A percentile compares a stretch with the other conserved stretches of the same genome.
Evolutionary conservation across 371 early-diverging fungal species (phyloP).

Genomic region (Coemansia sp.): DNA sequence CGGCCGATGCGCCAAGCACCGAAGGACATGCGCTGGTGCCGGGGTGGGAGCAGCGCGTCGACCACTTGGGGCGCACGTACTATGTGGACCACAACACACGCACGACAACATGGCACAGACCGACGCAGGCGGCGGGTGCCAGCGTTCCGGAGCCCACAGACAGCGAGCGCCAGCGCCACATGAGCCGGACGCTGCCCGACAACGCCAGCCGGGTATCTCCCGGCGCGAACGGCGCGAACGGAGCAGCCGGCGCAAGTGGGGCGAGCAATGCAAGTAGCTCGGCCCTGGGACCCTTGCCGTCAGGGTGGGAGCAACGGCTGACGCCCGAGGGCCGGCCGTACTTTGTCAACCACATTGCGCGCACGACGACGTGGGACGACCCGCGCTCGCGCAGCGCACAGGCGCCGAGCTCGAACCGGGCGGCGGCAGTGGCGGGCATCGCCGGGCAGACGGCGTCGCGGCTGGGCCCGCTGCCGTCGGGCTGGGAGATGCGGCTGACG

Average conservation of each 20-base stretch:
- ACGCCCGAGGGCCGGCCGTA: constrained; percentile 91
- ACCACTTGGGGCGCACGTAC: constrained; percentile 85
- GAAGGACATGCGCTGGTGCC: constrained; percentile 77
- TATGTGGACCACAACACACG: constrained; percentile 91
- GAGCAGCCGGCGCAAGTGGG: no score
- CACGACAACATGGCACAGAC: constrained; percentile 90
- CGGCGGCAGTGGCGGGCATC: constrained; percentile 55
- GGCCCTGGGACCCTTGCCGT: constrained; percentile 69
- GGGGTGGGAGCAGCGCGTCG: constrained; percentile 96
- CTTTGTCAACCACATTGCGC: constrained; percentile 96
- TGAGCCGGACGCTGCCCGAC: constrained; percentile 78
- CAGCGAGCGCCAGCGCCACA: constrained; percentile 68
- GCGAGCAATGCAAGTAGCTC: constrained; percentile 5
- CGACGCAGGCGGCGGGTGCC: constrained; percentile 17
- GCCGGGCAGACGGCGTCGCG: constrained; percentile 64
- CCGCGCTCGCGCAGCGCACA: constrained; percentile 51
- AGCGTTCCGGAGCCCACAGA: constrained; percentile 51
- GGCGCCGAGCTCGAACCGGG: constrained; percentile 46
- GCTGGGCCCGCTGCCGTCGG: constrained; percentile 84
- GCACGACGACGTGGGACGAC: constrained; percentile 92
- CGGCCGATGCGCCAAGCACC: constrained; percentile 11
- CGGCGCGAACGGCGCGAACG: constrained; percentile 3
- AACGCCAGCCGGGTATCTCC: constrained; percentile 47
- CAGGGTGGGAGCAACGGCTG: constrained; percentile 90
- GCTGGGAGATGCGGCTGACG: constrained; percentile 97